Base-by-base conservation (phyloP, 345 rosid genomes). In the Salix viminalis region DNA sequence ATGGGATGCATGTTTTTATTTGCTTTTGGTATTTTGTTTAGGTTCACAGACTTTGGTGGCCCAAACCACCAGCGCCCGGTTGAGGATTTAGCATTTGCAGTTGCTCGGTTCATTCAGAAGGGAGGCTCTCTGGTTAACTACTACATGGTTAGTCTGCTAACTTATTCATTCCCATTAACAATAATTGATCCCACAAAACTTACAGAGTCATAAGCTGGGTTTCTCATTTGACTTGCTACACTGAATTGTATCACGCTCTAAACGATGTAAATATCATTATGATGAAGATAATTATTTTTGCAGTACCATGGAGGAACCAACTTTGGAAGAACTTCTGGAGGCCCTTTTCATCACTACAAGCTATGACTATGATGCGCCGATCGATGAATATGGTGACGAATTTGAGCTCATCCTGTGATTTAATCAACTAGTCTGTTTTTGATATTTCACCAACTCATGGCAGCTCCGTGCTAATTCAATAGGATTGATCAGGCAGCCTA, bases 241-340 rank as follows among this genome's bases (percentile, higher is more conserved):
- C 7, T 8, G 14, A 11, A 16, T 24, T 50, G 34, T 2, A 23
- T 42, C 72, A 10, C 46, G 14, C 46, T 10, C 14, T 42, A 42
- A 69, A 21, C 19, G 13, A 69, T 24, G 58, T 32, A 24, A 44
- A 16, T 13, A 70, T 44, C 37, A 2, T 12, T n/a, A 48, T 5
- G 32, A 6, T 14, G 6, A 14, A 30, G 28, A 28, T 46, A 6
- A 19, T 28, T 4, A 15, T 26, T 21, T 34, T 50, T 64, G 65
- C 82, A 79, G 82, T 79, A 79, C 71, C 82, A 79, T 65, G 82
- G 79, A 70, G 82, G 82, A 50, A 74, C 82, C 11, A 79, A 79
- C 67, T 79, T 79, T 70, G 82, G 82, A 14, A 69, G 82, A 74
- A 79, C 75, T 28, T 71, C 83, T 46, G 83, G 83, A 39, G 83